Percentiles rank a stretch among this genome's conserved stretches.
phyloP scores from a whole-genome alignment of 2,329 filamentous ascomycete genomes.

The Xylaria digitata region DNA sequence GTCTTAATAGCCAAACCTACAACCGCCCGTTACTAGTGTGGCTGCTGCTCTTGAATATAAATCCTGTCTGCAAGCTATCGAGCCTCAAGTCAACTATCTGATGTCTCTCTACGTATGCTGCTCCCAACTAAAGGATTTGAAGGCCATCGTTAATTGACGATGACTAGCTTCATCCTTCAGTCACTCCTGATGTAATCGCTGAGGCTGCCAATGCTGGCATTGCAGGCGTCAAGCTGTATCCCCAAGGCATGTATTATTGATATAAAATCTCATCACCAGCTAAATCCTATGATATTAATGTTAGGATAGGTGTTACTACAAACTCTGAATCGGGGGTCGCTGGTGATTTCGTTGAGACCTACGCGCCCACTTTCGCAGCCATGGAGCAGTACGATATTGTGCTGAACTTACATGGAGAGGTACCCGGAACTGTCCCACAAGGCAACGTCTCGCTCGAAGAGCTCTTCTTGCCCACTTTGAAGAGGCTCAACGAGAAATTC shows the following conservation, averaged over 20 bases:
- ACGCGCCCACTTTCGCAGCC: conserved; percentile 84
- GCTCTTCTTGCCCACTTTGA: conserved; percentile 82
- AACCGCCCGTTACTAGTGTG: conserved; percentile 51
- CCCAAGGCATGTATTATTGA: conserved; percentile 53
- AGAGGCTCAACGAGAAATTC: conserved; percentile 77
- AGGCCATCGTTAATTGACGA: conserved; percentile 34
- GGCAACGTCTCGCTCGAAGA: conserved; percentile 60
- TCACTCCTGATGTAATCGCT: conserved; percentile 76
- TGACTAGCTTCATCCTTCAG: conserved; percentile 64
- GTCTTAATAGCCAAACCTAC: conserved; percentile 34
- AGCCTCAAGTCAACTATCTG: conserved; percentile 73
- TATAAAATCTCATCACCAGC: conserved; percentile 48
- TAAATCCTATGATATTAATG: conserved; percentile 38
- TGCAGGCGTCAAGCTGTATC: conserved; percentile 77
- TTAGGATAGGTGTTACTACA: conserved; percentile 67
- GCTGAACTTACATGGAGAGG: conserved; percentile 94
- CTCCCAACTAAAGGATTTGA: neutral
- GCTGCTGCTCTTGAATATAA: conserved; percentile 74
- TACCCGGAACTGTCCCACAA: conserved; percentile 63
- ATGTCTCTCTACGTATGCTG: conserved; percentile 74
- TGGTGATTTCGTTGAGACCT: conserved; percentile 68
- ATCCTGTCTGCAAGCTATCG: conserved; percentile 67
- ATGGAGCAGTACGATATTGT: conserved; percentile 87
- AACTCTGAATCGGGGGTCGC: conserved; percentile 77
- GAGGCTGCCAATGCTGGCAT: conserved; percentile 80